Percentiles rank a stretch among this genome's conserved stretches.
phyloP scores from a whole-genome alignment of 2,329 filamentous ascomycete species.

The Endoconidiophora polonica region DNA sequence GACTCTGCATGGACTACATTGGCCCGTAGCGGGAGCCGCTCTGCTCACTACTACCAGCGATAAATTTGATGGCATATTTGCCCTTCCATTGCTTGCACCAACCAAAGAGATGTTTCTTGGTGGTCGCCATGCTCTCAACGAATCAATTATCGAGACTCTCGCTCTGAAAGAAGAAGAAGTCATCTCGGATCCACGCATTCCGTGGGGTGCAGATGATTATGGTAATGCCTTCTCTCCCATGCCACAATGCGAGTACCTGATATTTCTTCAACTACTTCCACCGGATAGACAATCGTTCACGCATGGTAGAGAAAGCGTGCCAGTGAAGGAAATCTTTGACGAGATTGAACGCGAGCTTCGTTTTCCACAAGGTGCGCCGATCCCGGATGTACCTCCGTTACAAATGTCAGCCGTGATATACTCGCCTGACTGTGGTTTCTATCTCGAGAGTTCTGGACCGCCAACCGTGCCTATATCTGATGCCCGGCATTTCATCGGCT shows the following conservation, averaged over 20 bases:
- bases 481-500: slow-evolving; percentile 38
- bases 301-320: background rate
- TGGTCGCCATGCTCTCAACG: slow-evolving; percentile 50
- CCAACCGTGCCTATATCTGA: slow-evolving; percentile 35
- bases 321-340: slow-evolving; percentile 19
- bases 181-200: slow-evolving; percentile 43
- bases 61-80: slow-evolving; percentile 85
- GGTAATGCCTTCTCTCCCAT: slow-evolving; percentile 26
- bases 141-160: slow-evolving; percentile 51
- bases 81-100: slow-evolving; percentile 65
- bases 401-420: slow-evolving; percentile 47
- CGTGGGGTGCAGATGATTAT: slow-evolving; percentile 51
- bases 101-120: slow-evolving; percentile 37
- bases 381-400: slow-evolving; percentile 36
- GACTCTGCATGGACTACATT: slow-evolving; percentile 70
- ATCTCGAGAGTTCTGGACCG: slow-evolving; percentile 47
- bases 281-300: slow-evolving; percentile 20
- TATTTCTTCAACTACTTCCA: slow-evolving; percentile 66
- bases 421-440: slow-evolving; percentile 52
- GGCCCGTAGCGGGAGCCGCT: slow-evolving; percentile 61
- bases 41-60: slow-evolving; percentile 81
- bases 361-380: slow-evolving; percentile 41
- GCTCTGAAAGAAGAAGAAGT: slow-evolving; percentile 45
- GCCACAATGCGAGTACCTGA: slow-evolving; percentile 63
- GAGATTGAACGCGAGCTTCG: slow-evolving; percentile 46